Base-by-base conservation (phyloP, 768 basidiomycete species). In the Myochromella boudieri region DNA sequence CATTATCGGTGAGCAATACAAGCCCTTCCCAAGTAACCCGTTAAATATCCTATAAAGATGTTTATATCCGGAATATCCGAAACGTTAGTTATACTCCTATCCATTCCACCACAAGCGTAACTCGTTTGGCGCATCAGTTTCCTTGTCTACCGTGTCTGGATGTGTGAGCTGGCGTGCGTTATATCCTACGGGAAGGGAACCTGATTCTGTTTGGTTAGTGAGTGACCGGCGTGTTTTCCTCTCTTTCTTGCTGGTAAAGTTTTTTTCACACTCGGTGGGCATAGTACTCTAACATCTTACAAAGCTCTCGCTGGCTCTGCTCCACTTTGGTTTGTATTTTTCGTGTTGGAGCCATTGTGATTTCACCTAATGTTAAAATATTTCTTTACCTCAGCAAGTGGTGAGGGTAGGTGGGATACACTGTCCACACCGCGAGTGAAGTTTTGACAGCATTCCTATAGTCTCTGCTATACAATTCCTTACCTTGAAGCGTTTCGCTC, bases 31-130 rank as follows among this genome's bases (percentile, higher is more conserved):
- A 20, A 9, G 3, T 37, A 27, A 11, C 29, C 14, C 7, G 11
- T 11, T n/a, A 17, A 21, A 37, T 46, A 31, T 15, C 3, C 9
- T 4, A 10, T 24, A n/a, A n/a, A 68, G 66, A 68, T 68, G 61
- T 26, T 61, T 15, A 64, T 68, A 27, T 68, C 66, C n/a, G 66
- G 57, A 21, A 54, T 68, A 17, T 56, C 64, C 22, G 66, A 66
- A 55, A 57, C 58, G 66, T 68, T 40, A 31, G 58, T 44, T 17
- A 18, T 20, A 14, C n/a, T 31, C 39, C 28, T 8, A 8, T 29
- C 14, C 28, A 29, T 29, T 12, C 33, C n/a, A 34, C 33, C 14
- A n/a, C 6, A 34, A n/a, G 15, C 46, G 5, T 32, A 33, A 37
- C 40, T n/a, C 14, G 15, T 15, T 34, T 34, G 6, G 8, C 15